Evolutionary conservation across 805 yeast genomes (phyloP), one percentile per base, ranked within the genome.

Genomic region (Saturnispora halmiae): DNA sequence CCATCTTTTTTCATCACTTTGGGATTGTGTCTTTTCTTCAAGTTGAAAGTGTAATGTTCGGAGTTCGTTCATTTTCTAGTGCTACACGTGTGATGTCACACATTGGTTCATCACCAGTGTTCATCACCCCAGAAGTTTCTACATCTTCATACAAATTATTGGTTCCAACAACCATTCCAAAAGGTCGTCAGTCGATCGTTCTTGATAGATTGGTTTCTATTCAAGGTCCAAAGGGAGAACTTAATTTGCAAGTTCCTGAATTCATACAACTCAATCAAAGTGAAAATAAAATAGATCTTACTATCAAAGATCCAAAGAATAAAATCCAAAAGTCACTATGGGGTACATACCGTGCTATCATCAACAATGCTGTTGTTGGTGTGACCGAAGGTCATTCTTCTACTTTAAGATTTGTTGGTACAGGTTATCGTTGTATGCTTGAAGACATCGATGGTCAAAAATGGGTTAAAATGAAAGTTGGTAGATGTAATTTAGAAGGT

Each of bases 311-410:
- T n/a, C 63, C 65, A 30, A 72, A 79, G 51, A 67, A 72, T 51
- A 79, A 75, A 54, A 66, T 74, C 40, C 98, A 92, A 65, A 75
- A 81, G 49, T 67, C 94, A 15, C 76, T 92, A 74, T 92, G 97
- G 97, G 99, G 98, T 14, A 92, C 97, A 6, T 72, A 81, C 39
- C 75, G 98, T 58, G 72, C 94, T 0, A 67, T 80, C 44, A 59
- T 92, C 36, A 75, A 78, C 53, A 90, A 90, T 63, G 74, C 82
- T 50, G 70, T 90, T 22, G 67, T 74, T 28, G 99, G 99, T 39
- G 94, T 87, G 30, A 77, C 86, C 31, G 97, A 88, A 52, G 97
- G 97, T 11, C 97, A 92, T 59, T 63, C 86, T 46, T 77, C 92
- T 20, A 82, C 88, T 42, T 70, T 92, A 48, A 83, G 78, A 62